Conservation (phyloP, 1,284 basidiomycete species). For the Tilletia indica region DNA sequence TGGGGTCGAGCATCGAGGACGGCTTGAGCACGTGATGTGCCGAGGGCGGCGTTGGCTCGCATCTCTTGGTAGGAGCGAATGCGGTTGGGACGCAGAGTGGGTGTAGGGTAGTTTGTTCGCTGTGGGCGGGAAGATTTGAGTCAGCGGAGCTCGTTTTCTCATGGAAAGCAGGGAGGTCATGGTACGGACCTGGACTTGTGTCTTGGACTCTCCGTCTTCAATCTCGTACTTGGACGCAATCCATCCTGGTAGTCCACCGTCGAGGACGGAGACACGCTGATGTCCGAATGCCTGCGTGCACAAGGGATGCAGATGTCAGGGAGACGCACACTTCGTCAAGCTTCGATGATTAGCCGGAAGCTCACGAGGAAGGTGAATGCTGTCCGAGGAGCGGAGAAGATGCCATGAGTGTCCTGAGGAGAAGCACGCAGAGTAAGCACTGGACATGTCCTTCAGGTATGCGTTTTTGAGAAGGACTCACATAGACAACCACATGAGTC, state of each 20-base stretch:
- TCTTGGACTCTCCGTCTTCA: constrained; percentile 30
- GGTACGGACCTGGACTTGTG: constrained; percentile 18
- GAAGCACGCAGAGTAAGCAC: not conserved
- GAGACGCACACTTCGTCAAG: too few relatives aligned
- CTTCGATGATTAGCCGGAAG: not conserved
- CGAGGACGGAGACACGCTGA: constrained; percentile 43
- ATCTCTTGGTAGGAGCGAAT: constrained; percentile 79
- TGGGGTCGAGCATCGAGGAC: constrained; percentile 83
- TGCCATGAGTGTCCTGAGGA: constrained; percentile 21
- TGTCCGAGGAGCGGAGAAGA: constrained; percentile 40
- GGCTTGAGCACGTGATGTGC: constrained; percentile 65
- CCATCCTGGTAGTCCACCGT: constrained; percentile 53
- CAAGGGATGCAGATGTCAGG: not conserved
- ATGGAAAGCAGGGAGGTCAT: not conserved
- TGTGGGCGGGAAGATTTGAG: constrained; percentile 9
- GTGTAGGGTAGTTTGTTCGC: constrained; percentile 58
- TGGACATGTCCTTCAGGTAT: not conserved
- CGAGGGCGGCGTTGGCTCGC: constrained; percentile 67
- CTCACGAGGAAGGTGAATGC: constrained; percentile 40
- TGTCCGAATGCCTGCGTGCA: constrained; percentile 44
- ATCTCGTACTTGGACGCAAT: constrained; percentile 30
- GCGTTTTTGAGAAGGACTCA: constrained; percentile 81
- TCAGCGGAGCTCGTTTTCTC: not conserved
- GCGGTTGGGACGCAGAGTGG: constrained; percentile 61
- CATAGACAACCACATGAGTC: constrained; percentile 86